Percentiles rank a stretch among this genome's conserved stretches.
phyloP scores from a whole-genome alignment of 140 eudicot species.

The Flaveria floridana region DNA sequence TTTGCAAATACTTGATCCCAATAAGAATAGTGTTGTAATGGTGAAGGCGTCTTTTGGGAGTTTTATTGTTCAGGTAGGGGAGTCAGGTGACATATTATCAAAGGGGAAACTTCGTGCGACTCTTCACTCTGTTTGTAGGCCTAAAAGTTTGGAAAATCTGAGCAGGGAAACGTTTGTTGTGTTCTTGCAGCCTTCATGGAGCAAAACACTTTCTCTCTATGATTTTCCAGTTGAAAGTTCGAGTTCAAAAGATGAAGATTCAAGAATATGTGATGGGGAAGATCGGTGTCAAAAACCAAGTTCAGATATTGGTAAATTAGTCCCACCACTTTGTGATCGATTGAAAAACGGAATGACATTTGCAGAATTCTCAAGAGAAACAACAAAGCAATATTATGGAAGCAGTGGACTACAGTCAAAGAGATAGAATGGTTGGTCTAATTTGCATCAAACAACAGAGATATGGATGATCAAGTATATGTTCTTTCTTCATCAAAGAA shows the following conservation, averaged over 20 bases:
- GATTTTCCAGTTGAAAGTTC: slow-evolving; percentile 42
- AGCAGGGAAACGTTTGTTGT: slow-evolving; percentile 94
- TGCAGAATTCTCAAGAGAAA: slow-evolving; percentile 80
- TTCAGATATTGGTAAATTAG: slow-evolving; percentile 40
- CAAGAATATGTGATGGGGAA: slow-evolving; percentile 26
- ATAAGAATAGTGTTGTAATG: slow-evolving; percentile 39
- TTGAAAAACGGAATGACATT: slow-evolving; percentile 85
- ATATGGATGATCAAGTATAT: slow-evolving; percentile 6
- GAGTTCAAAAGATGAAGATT: slow-evolving; percentile 28
- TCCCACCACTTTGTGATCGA: slow-evolving; percentile 77
- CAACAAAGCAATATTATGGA: slow-evolving; percentile 88
- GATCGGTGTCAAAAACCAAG: slow-evolving; percentile 25
- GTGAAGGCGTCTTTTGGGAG: slow-evolving; percentile 66
- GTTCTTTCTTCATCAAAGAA: too few species aligned
- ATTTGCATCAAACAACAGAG: neutral
- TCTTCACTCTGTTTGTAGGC: slow-evolving; percentile 75
- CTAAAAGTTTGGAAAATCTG: slow-evolving; percentile 42
- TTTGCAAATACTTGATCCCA: slow-evolving; percentile 66
- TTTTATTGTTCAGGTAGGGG: slow-evolving; percentile 88
- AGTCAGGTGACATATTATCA: slow-evolving; percentile 77
- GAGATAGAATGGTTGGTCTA: slow-evolving; percentile 32
- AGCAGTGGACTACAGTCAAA: slow-evolving; percentile 79
- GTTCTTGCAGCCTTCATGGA: slow-evolving; percentile 93
- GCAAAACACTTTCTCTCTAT: slow-evolving; percentile 49
- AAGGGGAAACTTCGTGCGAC: slow-evolving; percentile 80